A percentile compares a stretch with the other conserved stretches of the same genome.
Evolutionary conservation across 2,329 filamentous ascomycete genomes (phyloP).

Genomic region (Incumbomyces lentus): DNA sequence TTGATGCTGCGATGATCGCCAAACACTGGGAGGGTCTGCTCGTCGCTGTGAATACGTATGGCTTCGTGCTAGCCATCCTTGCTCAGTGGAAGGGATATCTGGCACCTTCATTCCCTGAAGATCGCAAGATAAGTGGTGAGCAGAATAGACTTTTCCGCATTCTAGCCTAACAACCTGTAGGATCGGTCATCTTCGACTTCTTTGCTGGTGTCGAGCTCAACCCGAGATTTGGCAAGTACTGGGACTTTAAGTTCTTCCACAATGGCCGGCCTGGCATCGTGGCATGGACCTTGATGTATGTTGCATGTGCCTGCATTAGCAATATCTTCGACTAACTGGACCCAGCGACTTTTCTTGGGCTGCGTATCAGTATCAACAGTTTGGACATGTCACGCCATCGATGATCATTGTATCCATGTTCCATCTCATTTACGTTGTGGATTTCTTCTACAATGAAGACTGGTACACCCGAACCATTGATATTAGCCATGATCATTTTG

Average conservation of each 20-base stretch:
- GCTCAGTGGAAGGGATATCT: constrained; percentile 8
- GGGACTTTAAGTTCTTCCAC: constrained; percentile 40
- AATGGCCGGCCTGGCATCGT: constrained; percentile 33
- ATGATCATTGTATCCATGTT: constrained; percentile 36
- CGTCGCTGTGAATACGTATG: constrained; percentile 7
- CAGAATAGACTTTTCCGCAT: not conserved
- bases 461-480: constrained; percentile 35
- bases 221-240: constrained; percentile 32
- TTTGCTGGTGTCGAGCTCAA: constrained; percentile 41
- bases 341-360: constrained; percentile 30
- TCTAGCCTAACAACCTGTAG: constrained; percentile 11
- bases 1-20: constrained; percentile 7
- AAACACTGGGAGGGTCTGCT: constrained; percentile 7
- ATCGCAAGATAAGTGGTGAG: constrained; percentile 8
- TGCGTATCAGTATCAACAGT: constrained; percentile 33
- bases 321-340: not conserved
- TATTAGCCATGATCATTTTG: constrained; percentile 35
- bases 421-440: constrained; percentile 37
- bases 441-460: constrained; percentile 41
- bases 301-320: constrained; percentile 2
- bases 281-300: constrained; percentile 7
- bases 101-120: constrained; percentile 2
- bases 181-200: constrained; percentile 34
- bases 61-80: constrained; percentile 5
- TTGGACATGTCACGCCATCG: constrained; percentile 32